Evolutionary conservation across 2,329 filamentous ascomycete genomes (phyloP), one percentile per base, ranked within the genome.

Genomic region (Macroventuria anomochaeta): DNA sequence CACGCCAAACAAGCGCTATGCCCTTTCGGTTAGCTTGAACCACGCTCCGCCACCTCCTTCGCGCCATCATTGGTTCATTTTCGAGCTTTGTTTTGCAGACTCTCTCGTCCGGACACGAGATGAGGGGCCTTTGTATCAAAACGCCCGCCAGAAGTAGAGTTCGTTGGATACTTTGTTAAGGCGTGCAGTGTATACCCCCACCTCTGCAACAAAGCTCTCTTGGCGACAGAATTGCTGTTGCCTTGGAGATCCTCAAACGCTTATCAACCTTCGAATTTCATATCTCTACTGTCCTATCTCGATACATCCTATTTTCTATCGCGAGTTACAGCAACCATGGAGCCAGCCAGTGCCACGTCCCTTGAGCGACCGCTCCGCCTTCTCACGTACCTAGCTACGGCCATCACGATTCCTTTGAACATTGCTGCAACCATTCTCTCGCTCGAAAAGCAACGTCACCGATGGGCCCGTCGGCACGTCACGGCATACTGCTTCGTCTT

Each of bases 161-260:
- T 41, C n/a, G 32, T 46, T 46, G 46, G 53, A 31, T 8, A 13
- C 32, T 33, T 51, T 11, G 34, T 6, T 38, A 41, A 55, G 40
- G 46, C 46, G 53, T 33, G 26, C 53, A 31, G 18, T 37, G 34
- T 32, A 37, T 17, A 28, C 17, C 31, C 28, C 39, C 52, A 37
- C 28, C 7, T 42, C 15, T 49, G 39, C 33, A 25, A 17, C 26
- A 42, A 8, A 18, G 15, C 25, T n/a, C 15, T 33, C 53, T 55
- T 55, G 46, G 46, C 53, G 36, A 46, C 36, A 37, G 40, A 26
- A 32, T 50, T n/a, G 25, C 20, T 50, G 53, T 51, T 55, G 53
- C 53, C 53, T 55, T 38, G 41, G 37, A 25, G 32, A 37, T 33
- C 2, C 6, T 36, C 31, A n/a, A 36, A 37, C 8, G 2, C 26